These are phyloP conservation scores for Paramecium bursaria DNA, from an alignment of 73 alveolate genomes.

Conservation along the genomic window DNA sequence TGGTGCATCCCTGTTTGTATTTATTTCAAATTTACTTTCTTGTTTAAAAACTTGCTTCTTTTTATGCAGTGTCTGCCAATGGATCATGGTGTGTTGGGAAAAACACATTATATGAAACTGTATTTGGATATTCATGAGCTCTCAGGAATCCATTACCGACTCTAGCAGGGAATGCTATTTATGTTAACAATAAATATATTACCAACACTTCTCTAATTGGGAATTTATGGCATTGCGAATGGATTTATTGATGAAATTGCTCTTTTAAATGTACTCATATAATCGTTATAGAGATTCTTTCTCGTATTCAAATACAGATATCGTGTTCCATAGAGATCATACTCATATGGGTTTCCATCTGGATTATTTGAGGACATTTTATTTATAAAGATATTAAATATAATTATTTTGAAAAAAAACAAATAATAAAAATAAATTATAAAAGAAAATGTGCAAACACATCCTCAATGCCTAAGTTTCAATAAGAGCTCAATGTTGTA, in stretches of 20 bases:
- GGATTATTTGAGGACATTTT: constrained; percentile 21
- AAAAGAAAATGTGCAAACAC: constrained; percentile 89
- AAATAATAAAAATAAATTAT: background rate
- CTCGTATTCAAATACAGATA: constrained; percentile 65
- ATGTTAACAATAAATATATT: too few species aligned
- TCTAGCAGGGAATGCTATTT: constrained; percentile 57
- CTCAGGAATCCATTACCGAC: constrained; percentile 63
- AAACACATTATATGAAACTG: constrained; percentile 62
- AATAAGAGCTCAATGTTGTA: constrained; percentile 90
- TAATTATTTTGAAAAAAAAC: constrained; percentile 25
- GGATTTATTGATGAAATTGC: constrained; percentile 68
- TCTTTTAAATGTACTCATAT: constrained; percentile 59
- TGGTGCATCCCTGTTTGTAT: constrained; percentile 43
- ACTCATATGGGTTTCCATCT: constrained; percentile 46
- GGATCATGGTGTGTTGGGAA: constrained; percentile 70
- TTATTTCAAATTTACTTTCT: constrained; percentile 22
- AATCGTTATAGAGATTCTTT: constrained; percentile 59
- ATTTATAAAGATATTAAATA: background rate
- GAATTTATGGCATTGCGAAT: constrained; percentile 66
- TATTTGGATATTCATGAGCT: constrained; percentile 69
- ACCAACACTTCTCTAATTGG: constrained; percentile 64
- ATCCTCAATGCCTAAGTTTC: constrained; percentile 91
- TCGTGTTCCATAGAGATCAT: constrained; percentile 53
- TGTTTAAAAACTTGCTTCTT: constrained; percentile 15
- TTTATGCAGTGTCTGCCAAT: too few species aligned